Conservation (phyloP, 2,329 filamentous ascomycete genomes). For the Calonectria fujianensis region DNA sequence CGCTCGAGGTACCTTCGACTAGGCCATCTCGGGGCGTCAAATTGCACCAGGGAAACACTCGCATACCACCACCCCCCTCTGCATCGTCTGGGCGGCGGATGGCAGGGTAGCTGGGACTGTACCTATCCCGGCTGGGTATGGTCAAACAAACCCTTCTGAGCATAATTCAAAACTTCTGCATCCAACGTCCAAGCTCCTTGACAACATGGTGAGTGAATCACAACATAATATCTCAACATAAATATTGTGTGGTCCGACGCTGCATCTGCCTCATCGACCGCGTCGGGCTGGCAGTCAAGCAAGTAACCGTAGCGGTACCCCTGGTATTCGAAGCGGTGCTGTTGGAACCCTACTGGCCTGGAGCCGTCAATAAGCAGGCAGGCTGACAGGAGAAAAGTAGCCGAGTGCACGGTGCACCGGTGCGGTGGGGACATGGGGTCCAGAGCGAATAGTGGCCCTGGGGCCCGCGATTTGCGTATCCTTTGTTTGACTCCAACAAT, state of each 20-base stretch:
- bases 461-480: conserved; percentile 1
- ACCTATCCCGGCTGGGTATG: conserved; percentile 20
- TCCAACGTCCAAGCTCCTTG: conserved; percentile 18
- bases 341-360: conserved; percentile 10
- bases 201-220: neutral
- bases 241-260: neutral
- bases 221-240: neutral
- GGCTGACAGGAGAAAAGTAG: conserved; percentile 11
- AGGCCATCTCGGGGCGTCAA: conserved; percentile 15
- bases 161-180: conserved; percentile 17
- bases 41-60: conserved; percentile 13
- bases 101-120: conserved; percentile 18
- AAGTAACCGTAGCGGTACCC: neutral
- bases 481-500: neutral
- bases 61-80: conserved; percentile 22
- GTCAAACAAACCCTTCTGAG: conserved; percentile 12
- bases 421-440: conserved; percentile 7
- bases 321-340: neutral
- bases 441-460: neutral
- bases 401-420: conserved; percentile 10
- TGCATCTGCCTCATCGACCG: neutral
- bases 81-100: conserved; percentile 1
- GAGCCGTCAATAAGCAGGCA: conserved; percentile 10
- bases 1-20: conserved; percentile 3
- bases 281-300: neutral